phyloP scores from a whole-genome alignment of 1,284 basidiomycete genomes.

The Singerocomus rubriflavus region DNA sequence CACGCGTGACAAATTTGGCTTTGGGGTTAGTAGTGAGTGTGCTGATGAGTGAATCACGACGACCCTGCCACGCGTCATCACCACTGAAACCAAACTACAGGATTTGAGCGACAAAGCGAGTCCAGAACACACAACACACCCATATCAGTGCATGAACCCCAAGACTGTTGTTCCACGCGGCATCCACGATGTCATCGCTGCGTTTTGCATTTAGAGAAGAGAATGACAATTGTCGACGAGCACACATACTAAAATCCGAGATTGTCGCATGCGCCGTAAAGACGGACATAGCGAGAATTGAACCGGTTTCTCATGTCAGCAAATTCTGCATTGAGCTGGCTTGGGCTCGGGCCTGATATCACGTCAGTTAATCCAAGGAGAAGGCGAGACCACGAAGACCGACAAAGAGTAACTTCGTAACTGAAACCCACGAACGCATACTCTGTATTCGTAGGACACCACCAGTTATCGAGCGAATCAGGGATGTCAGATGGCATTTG shows the following conservation, averaged over 20 bases:
- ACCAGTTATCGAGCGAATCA: conserved; percentile 52
- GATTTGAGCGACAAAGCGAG: conserved; percentile 3
- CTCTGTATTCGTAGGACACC: conserved; percentile 60
- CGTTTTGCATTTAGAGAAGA: not conserved
- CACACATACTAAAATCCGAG: conserved; percentile 59
- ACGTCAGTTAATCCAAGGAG: not conserved
- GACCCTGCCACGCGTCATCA: conserved; percentile 50
- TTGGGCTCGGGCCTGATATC: conserved; percentile 44
- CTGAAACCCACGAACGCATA: conserved; percentile 74
- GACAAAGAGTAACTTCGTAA: conserved; percentile 63
- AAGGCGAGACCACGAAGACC: conserved; percentile 18
- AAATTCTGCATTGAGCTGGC: conserved; percentile 57
- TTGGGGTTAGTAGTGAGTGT: conserved; percentile 59
- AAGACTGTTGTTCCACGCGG: conserved; percentile 66
- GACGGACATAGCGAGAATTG: conserved; percentile 64
- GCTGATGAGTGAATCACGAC: conserved; percentile 54
- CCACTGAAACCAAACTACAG: conserved; percentile 62
- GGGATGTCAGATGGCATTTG: conserved; percentile 52
- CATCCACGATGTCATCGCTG: conserved; percentile 67
- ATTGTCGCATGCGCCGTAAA: conserved; percentile 67
- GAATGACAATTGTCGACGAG: not conserved
- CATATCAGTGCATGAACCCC: conserved; percentile 76
- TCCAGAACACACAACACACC: conserved; percentile 39
- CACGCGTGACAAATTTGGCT: conserved; percentile 65
- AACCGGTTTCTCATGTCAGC: conserved; percentile 57